Percentiles rank a stretch among this genome's conserved stretches.
These are phyloP conservation scores for Aschersonia sp. DNA, from an alignment of 2,329 filamentous ascomycete genomes.

Conservation along the genomic window DNA sequence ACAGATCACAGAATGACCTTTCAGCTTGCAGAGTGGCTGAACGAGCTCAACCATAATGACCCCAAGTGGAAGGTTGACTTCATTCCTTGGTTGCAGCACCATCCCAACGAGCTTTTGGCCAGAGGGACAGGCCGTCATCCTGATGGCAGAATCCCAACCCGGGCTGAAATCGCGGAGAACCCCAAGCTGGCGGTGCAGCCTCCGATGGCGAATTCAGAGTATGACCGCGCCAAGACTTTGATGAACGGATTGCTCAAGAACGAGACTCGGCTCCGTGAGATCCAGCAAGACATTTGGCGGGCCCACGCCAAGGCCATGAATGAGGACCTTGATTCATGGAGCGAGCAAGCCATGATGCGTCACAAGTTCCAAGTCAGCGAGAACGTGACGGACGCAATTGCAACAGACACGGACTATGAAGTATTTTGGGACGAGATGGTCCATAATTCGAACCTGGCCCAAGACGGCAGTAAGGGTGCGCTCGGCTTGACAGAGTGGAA, in stretches of 20 bases:
- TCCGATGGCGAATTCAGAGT: conserved; percentile 5
- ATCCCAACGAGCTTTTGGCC: conserved; percentile 16
- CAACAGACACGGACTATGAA: conserved; percentile 13
- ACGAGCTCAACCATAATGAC: conserved; percentile 20
- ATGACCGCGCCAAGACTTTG: conserved; percentile 10
- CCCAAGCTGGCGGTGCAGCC: conserved; percentile 10
- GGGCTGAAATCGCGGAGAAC: conserved; percentile 5
- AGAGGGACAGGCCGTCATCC: conserved; percentile 9
- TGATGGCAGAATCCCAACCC: conserved; percentile 12
- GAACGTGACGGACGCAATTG: conserved; percentile 22
- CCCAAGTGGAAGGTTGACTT: conserved; percentile 20
- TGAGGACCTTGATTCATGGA: conserved; percentile 14
- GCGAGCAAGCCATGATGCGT: conserved; percentile 16
- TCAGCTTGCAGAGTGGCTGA: conserved; percentile 24
- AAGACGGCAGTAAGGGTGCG: conserved; percentile 12
- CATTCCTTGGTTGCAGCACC: conserved; percentile 24
- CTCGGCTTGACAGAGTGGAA: conserved; percentile 14
- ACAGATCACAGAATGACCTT: conserved; percentile 27
- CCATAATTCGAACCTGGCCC: conserved; percentile 17
- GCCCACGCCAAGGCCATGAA: conserved; percentile 16
- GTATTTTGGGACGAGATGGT: conserved; percentile 18
- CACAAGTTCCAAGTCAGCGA: conserved; percentile 17
- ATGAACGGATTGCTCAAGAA: conserved; percentile 6
- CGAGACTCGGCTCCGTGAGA: conserved; percentile 5
- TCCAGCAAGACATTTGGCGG: conserved; percentile 11